These are phyloP conservation scores for Umbelopsis sp. DNA, from an alignment of 192 early-diverging fungal species.

Conservation along the genomic window DNA sequence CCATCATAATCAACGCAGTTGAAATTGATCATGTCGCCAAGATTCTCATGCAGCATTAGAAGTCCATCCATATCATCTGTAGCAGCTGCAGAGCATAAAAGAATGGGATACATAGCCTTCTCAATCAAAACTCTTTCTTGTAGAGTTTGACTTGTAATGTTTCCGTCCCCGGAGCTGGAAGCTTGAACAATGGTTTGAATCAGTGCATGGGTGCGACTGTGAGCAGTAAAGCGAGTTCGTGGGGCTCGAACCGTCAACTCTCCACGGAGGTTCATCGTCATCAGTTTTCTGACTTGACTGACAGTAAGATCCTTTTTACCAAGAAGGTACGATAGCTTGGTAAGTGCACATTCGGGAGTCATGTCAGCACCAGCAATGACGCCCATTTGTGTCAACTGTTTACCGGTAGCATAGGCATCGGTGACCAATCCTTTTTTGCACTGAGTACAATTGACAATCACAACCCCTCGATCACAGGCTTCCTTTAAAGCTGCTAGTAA, in stretches of 20 bases:
- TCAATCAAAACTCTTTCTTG: slow-evolving; percentile 73
- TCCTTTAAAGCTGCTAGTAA: slow-evolving; percentile 82
- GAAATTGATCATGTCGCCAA: slow-evolving; percentile 56
- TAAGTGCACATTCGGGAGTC: slow-evolving; percentile 95
- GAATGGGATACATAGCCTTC: slow-evolving; percentile 76
- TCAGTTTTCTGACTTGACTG: slow-evolving; percentile 71
- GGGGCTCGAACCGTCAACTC: slow-evolving; percentile 81
- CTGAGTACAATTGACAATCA: slow-evolving; percentile 97
- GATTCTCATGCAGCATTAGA: slow-evolving; percentile 59
- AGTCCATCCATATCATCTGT: slow-evolving; percentile 85
- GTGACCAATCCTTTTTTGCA: slow-evolving; percentile 87
- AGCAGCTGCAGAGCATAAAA: slow-evolving; percentile 86
- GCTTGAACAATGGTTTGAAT: slow-evolving; percentile 51
- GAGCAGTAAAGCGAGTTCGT: slow-evolving; percentile 68
- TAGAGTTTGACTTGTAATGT: slow-evolving; percentile 33
- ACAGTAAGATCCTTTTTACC: slow-evolving; percentile 52
- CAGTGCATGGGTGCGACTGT: slow-evolving; percentile 54
- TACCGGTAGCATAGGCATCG: slow-evolving; percentile 89
- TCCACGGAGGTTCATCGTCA: slow-evolving; percentile 87
- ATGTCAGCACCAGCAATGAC: slow-evolving; percentile 93
- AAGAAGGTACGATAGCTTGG: slow-evolving; percentile 93
- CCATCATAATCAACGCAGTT: slow-evolving; percentile 85
- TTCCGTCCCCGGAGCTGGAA: slow-evolving; percentile 34
- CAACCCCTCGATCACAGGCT: slow-evolving; percentile 90
- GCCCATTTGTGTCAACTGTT: slow-evolving; percentile 75